These are phyloP conservation scores for Craspedostauros australis DNA, from an alignment of 108 stramenopile genomes.

Conservation along the genomic window DNA sequence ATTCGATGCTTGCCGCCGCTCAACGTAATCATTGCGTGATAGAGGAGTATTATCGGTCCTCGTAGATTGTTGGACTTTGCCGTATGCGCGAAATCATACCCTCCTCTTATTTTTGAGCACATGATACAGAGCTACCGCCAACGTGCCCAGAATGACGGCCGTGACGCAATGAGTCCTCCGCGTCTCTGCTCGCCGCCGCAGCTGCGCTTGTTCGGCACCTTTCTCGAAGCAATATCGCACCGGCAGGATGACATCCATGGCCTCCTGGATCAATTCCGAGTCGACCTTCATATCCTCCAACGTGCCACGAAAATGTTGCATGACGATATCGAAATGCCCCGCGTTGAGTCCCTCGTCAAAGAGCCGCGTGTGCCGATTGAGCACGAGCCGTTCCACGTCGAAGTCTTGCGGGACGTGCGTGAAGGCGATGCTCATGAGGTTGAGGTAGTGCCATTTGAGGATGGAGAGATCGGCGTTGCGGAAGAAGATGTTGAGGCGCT, in stretches of 20 bases:
- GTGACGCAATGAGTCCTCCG: too few species aligned
- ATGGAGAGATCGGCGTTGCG: conserved; percentile 24
- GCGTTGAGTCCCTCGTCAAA: conserved; percentile 17
- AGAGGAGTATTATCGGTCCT: too few species aligned
- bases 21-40: too few species aligned
- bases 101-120: too few species aligned
- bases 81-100: too few species aligned
- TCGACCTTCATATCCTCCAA: conserved; percentile 24
- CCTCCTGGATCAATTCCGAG: conserved; percentile 14
- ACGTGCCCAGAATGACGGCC: too few species aligned
- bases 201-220: conserved; percentile 21
- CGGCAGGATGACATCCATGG: conserved; percentile 12
- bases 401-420: conserved; percentile 28
- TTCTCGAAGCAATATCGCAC: conserved; percentile 17
- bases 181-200: neutral
- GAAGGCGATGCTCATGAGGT: conserved; percentile 35
- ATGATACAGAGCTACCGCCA: too few species aligned
- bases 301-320: conserved; percentile 19
- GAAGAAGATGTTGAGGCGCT: conserved; percentile 21
- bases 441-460: conserved; percentile 30
- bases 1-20: too few species aligned
- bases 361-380: conserved; percentile 16
- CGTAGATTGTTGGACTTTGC: too few species aligned
- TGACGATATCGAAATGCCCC: conserved; percentile 13
- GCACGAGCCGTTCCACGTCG: conserved; percentile 19